Evolutionary conservation across 2,329 filamentous ascomycete genomes (phyloP).

Genomic region (Samsoniella hepiali): DNA sequence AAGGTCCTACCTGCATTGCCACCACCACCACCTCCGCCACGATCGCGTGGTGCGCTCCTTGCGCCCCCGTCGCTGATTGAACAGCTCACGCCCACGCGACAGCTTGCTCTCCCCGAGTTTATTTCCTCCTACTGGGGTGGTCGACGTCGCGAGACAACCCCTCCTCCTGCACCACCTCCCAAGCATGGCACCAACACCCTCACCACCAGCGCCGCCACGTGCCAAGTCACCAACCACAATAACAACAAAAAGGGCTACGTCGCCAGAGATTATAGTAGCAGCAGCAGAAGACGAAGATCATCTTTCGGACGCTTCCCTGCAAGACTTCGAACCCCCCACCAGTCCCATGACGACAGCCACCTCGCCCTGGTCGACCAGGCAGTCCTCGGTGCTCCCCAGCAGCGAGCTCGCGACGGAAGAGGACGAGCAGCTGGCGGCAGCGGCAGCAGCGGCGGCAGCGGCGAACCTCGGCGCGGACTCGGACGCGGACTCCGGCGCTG

Average conservation of each 20-base stretch:
- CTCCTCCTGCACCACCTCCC: not conserved
- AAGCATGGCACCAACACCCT: conserved; percentile 7
- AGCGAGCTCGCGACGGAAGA: conserved; percentile 36
- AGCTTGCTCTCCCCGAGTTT: conserved; percentile 14
- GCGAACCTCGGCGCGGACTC: conserved; percentile 38
- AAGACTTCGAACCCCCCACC: conserved; percentile 52
- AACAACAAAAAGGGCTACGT: conserved; percentile 9
- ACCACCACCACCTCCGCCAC: not conserved
- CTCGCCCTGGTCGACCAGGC: conserved; percentile 26
- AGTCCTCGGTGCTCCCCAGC: conserved; percentile 32
- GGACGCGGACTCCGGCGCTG: conserved; percentile 44
- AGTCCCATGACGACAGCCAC: conserved; percentile 25
- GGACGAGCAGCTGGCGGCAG: conserved; percentile 13
- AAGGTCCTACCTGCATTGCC: conserved; percentile 14
- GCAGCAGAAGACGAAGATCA: conserved; percentile 34
- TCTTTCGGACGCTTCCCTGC: conserved; percentile 50
- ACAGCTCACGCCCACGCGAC: conserved; percentile 5
- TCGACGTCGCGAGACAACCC: not conserved
- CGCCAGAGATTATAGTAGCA: conserved; percentile 4
- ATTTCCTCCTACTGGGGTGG: conserved; percentile 9
- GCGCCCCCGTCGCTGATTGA: conserved; percentile 6
- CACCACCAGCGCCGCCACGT: not conserved
- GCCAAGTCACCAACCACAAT: conserved; percentile 5
- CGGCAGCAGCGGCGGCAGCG: not conserved
- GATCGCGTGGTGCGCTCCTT: not conserved